A percentile compares a stretch with the other conserved stretches of the same genome.
phyloP scores from a whole-genome alignment of 805 yeast genomes.

The Debaryomyces tyrocola region DNA sequence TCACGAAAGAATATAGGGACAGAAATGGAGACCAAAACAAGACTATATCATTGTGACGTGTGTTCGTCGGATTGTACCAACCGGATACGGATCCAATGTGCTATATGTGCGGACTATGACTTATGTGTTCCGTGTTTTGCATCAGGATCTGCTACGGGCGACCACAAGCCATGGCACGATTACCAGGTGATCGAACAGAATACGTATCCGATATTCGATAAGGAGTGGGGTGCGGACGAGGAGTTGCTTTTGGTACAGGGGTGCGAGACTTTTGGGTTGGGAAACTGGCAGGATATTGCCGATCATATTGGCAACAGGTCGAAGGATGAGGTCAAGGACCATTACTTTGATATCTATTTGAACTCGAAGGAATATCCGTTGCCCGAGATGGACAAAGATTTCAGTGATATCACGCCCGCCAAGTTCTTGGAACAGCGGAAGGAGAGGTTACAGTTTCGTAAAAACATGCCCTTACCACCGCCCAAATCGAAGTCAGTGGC shows the following conservation, averaged over 20 bases:
- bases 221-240: constrained; percentile 98
- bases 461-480: constrained; percentile 71
- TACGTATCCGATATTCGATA: constrained; percentile 86
- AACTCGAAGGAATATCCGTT: constrained; percentile 76
- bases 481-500: constrained; percentile 88
- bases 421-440: constrained; percentile 70
- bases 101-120: constrained; percentile 90
- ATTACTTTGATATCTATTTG: constrained; percentile 72
- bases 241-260: constrained; percentile 88
- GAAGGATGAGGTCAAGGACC: constrained; percentile 87
- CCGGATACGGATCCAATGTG: constrained; percentile 87
- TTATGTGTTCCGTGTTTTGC: constrained; percentile 98
- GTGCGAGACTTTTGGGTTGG: constrained; percentile 86
- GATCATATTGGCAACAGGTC: constrained; percentile 92
- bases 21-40: constrained; percentile 37
- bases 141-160: constrained; percentile 73
- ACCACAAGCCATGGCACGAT: constrained; percentile 93
- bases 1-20: background rate
- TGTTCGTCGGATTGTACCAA: constrained; percentile 96
- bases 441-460: constrained; percentile 66
- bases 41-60: constrained; percentile 83
- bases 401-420: constrained; percentile 58
- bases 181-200: constrained; percentile 91
- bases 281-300: constrained; percentile 98
- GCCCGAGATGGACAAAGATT: constrained; percentile 79